Evolutionary conservation across 257 asterid species (phyloP).

Genomic region (Nicotiana noctiflora): DNA sequence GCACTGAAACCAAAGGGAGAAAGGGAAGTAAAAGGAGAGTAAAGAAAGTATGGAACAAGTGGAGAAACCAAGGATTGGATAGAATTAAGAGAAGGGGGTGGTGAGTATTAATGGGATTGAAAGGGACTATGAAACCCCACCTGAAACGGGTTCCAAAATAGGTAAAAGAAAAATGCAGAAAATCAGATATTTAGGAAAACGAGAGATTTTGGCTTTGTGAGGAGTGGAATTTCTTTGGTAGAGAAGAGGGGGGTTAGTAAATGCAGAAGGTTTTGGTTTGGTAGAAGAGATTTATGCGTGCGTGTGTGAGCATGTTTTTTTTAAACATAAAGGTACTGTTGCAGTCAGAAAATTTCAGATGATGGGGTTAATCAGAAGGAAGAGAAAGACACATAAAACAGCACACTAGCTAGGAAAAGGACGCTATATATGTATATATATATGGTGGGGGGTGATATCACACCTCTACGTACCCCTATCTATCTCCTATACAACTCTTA

Average conservation of each 20-base stretch:
- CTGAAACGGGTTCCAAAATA: slow-evolving; percentile 54
- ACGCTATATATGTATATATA: neutral
- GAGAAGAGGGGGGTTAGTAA: slow-evolving; percentile 22
- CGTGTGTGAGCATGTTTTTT: slow-evolving; percentile 38
- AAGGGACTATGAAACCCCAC: slow-evolving; percentile 40
- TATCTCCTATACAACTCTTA: neutral
- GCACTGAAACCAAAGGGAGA: slow-evolving; percentile 22
- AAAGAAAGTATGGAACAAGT: neutral
- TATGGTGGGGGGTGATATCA: neutral
- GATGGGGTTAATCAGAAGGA: neutral
- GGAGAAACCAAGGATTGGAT: neutral
- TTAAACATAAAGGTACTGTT: neutral
- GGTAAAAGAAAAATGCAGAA: slow-evolving; percentile 36
- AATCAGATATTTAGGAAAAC: slow-evolving; percentile 13
- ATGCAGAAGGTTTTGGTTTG: slow-evolving; percentile 35
- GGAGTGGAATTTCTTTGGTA: neutral
- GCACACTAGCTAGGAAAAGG: neutral
- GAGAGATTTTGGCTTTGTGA: neutral
- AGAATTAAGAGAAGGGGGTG: neutral
- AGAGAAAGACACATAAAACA: neutral
- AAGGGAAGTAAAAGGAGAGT: neutral
- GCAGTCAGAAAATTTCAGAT: neutral
- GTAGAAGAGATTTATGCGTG: slow-evolving; percentile 71
- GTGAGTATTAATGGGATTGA: slow-evolving; percentile 17
- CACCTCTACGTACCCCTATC: neutral